phyloP scores from a whole-genome alignment of 2,329 filamentous ascomycete genomes.

The Cladobotryum mycophilum region DNA sequence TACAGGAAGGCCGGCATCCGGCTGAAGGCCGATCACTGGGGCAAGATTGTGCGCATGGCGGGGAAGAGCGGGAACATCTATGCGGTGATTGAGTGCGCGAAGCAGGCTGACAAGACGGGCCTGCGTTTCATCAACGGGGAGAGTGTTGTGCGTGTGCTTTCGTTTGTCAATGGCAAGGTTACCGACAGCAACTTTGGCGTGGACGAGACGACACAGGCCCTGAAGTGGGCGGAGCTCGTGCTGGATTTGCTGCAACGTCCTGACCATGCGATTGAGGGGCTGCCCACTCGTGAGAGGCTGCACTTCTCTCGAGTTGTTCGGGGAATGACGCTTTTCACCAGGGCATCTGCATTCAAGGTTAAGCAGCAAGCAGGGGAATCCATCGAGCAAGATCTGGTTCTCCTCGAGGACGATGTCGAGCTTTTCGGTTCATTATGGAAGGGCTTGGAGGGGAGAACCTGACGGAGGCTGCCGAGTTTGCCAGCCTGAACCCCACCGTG shows the following conservation, averaged over 20 bases:
- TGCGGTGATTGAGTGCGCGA: conserved; percentile 45
- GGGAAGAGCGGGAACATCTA: conserved; percentile 35
- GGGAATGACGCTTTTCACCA: conserved; percentile 25
- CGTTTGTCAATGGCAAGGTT: conserved; percentile 32
- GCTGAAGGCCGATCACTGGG: conserved; percentile 28
- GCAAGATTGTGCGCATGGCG: conserved; percentile 37
- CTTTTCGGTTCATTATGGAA: conserved; percentile 24
- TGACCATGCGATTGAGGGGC: conserved; percentile 27
- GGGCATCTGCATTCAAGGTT: conserved; percentile 21
- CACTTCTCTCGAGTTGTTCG: conserved; percentile 23
- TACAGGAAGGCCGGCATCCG: conserved; percentile 36
- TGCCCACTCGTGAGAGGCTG: conserved; percentile 15
- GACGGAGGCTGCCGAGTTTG: conserved; percentile 18
- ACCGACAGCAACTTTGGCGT: conserved; percentile 29
- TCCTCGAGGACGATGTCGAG: conserved; percentile 24
- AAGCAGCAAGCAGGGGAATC: conserved; percentile 19
- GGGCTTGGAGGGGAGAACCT: conserved; percentile 15
- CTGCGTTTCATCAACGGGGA: conserved; percentile 37
- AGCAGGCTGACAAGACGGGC: conserved; percentile 39
- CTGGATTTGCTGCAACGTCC: conserved; percentile 44
- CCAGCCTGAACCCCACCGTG: conserved; percentile 17
- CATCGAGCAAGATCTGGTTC: conserved; percentile 19
- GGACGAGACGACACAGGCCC: conserved; percentile 34
- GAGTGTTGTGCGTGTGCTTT: conserved; percentile 26
- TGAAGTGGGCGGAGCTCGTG: conserved; percentile 41